phyloP scores from a whole-genome alignment of 2,329 filamentous ascomycete genomes.

The Xylaria digitata region DNA sequence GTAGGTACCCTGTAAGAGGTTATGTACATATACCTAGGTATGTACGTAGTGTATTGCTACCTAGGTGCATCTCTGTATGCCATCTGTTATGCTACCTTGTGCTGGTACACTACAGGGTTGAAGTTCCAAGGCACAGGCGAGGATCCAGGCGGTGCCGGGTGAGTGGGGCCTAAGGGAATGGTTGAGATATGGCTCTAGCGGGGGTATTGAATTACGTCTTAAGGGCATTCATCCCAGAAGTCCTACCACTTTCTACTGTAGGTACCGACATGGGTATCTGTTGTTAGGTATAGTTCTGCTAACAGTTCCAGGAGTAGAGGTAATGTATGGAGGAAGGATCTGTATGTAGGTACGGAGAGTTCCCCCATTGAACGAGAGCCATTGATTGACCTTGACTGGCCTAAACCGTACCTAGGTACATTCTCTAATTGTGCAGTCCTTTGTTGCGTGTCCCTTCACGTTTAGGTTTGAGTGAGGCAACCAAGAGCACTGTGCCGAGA shows the following conservation, averaged over 20 bases:
- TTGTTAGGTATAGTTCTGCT: not conserved
- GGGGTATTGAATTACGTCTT: constrained; percentile 5
- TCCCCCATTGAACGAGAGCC: no score
- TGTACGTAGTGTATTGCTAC: constrained; percentile 16
- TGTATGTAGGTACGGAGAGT: no score
- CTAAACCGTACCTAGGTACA: no score
- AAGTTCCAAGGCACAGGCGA: not conserved
- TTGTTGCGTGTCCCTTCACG: constrained; percentile 4
- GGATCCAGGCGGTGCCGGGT: no score
- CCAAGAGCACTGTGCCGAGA: constrained; percentile 7
- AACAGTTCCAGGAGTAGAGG: no score
- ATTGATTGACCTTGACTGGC: no score
- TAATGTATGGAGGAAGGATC: no score
- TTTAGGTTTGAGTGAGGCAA: constrained; percentile 21
- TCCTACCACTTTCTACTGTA: constrained; percentile 12
- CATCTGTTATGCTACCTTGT: not conserved
- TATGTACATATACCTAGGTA: constrained; percentile 13
- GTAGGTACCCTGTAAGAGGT: not conserved
- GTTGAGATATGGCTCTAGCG: constrained; percentile 24
- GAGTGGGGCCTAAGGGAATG: not conserved
- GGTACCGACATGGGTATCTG: no score
- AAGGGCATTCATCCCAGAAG: constrained; percentile 15
- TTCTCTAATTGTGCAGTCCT: not conserved
- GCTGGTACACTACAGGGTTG: not conserved
- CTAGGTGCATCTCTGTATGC: constrained; percentile 1